phyloP scores from a whole-genome alignment of 148 eudicot genomes.

The Vaccinium darrowii region DNA sequence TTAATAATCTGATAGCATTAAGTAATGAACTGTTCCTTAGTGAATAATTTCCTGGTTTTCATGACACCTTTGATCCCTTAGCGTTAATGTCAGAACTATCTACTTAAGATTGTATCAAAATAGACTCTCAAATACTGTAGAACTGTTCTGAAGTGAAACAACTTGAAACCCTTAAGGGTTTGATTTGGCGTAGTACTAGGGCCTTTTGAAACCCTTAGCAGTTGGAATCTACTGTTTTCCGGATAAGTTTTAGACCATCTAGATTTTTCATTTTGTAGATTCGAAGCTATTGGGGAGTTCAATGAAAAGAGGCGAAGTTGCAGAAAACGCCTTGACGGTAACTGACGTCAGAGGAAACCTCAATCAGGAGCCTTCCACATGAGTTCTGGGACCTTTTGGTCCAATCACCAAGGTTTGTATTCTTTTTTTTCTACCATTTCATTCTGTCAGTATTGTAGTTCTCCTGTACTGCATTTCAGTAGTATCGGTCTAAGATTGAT shows the following conservation, averaged over 20 bases:
- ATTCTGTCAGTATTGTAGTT: neutral
- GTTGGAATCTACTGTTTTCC: neutral
- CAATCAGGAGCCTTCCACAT: constrained; percentile 33
- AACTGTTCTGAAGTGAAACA: neutral
- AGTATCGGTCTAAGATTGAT: neutral
- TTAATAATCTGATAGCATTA: neutral
- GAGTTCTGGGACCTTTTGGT: constrained; percentile 22
- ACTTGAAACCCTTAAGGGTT: neutral
- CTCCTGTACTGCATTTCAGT: neutral
- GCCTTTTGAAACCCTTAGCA: neutral
- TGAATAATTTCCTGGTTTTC: neutral
- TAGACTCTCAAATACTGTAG: neutral
- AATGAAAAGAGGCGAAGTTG: constrained; percentile 57
- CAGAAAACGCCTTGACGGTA: constrained; percentile 52
- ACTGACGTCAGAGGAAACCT: constrained; percentile 47
- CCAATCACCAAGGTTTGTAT: constrained; percentile 26
- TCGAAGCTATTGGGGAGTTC: constrained; percentile 49
- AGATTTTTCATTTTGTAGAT: constrained; percentile 27
- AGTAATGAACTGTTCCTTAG: neutral
- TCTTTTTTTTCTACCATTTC: neutral
- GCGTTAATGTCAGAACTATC: neutral
- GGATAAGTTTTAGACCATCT: neutral
- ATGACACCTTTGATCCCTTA: neutral
- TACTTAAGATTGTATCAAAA: neutral
- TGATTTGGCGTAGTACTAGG: neutral